Evolutionary conservation across 441 rosid genomes (phyloP).

Genomic region (Hypseocharis bilobata): DNA sequence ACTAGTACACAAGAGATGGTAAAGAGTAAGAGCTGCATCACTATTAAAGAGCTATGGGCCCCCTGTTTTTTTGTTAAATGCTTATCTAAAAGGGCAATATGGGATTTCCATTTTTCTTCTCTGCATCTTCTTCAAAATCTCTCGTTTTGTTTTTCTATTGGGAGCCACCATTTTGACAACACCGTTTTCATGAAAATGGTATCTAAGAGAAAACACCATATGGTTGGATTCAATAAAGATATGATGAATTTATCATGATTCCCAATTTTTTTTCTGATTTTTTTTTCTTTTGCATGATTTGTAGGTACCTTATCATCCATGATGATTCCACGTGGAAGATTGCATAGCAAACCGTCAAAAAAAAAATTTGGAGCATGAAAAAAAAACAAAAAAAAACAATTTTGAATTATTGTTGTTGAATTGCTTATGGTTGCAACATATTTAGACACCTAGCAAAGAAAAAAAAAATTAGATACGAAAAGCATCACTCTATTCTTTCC

Average conservation of each 20-base stretch:
- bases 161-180: not conserved
- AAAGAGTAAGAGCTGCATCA: constrained; percentile 1
- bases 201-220: not conserved
- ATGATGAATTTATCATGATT: constrained; percentile 16
- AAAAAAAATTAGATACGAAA: not conserved
- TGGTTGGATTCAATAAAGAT: constrained; percentile 20
- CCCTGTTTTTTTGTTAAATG: constrained; percentile 10
- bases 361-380: too few species aligned
- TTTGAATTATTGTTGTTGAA: too few species aligned
- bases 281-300: not conserved
- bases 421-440: too few species aligned
- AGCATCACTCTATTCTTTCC: not conserved
- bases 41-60: constrained; percentile 17
- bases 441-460: too few species aligned
- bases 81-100: not conserved
- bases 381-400: too few species aligned
- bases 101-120: constrained; percentile 5
- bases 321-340: constrained; percentile 7
- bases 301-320: constrained; percentile 8
- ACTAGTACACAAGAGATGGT: constrained; percentile 2
- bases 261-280: not conserved
- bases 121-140: too few species aligned
- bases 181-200: constrained; percentile 3
- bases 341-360: constrained; percentile 7
- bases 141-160: not conserved